A percentile compares a stretch with the other conserved stretches of the same genome.
Conservation (phyloP, 257 asterid genomes). For the Gynochthodes officinalis region DNA sequence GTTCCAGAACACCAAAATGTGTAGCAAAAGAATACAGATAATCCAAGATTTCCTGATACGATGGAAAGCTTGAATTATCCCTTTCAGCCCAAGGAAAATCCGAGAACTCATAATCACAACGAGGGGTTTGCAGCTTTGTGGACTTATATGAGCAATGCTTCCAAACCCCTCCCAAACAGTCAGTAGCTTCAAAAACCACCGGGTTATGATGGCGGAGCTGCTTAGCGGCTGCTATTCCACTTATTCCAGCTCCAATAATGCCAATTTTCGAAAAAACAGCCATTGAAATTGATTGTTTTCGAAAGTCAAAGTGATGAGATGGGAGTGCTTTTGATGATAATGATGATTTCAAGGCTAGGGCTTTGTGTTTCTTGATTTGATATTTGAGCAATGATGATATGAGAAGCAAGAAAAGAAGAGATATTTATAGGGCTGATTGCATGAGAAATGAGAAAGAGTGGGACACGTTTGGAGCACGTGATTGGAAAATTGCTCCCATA, state of each 20-base stretch:
- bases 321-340: no score
- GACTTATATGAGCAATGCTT: constrained; percentile 65
- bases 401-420: background rate
- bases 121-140: constrained; percentile 80
- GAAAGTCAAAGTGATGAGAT: background rate
- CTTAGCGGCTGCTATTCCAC: constrained; percentile 84
- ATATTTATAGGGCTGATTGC: constrained; percentile 52
- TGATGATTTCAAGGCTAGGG: constrained; percentile 7
- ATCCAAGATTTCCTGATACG: constrained; percentile 62
- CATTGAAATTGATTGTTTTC: constrained; percentile 18
- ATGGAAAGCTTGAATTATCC: constrained; percentile 69
- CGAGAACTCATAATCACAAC: constrained; percentile 80
- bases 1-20: constrained; percentile 58
- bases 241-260: constrained; percentile 74
- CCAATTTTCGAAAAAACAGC: constrained; percentile 44
- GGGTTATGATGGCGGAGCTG: constrained; percentile 56
- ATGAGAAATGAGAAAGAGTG: constrained; percentile 26
- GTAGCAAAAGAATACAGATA: constrained; percentile 64
- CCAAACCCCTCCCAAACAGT: constrained; percentile 84
- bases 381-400: background rate
- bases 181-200: constrained; percentile 75
- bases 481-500: background rate
- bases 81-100: constrained; percentile 85
- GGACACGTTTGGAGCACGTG: constrained; percentile 39
- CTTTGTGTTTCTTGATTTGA: constrained; percentile 1